Evolutionary conservation across 768 basidiomycete species (phyloP).

Genomic region (Piloderma croceum): DNA sequence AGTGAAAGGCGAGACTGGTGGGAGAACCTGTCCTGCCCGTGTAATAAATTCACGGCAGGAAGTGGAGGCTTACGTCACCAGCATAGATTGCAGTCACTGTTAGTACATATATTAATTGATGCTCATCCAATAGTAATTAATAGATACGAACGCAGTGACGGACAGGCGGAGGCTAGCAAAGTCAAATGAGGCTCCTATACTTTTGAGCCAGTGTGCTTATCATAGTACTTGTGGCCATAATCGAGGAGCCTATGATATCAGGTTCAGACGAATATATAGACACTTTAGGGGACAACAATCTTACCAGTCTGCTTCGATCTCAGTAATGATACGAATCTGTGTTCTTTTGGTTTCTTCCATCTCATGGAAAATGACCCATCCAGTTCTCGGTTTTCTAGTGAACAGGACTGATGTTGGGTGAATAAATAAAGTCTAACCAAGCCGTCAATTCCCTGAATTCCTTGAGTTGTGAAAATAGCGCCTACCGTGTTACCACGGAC

Average conservation of each 20-base stretch:
- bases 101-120: too few species aligned
- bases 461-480: constrained; percentile 2
- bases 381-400: constrained; percentile 82
- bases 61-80: too few species aligned
- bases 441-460: constrained; percentile 7
- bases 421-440: constrained; percentile 67
- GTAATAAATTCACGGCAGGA: too few species aligned
- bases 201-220: constrained; percentile 23
- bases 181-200: constrained; percentile 3
- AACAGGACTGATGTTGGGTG: constrained; percentile 95
- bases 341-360: constrained; percentile 95
- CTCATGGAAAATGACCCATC: constrained; percentile 94
- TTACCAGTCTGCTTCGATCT: constrained; percentile 93
- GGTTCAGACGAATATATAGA: constrained; percentile 8
- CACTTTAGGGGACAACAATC: constrained; percentile 7
- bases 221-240: constrained; percentile 44
- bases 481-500: constrained; percentile 80
- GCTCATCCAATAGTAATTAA: too few species aligned
- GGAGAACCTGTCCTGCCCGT: too few species aligned
- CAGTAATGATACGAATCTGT: constrained; percentile 88
- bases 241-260: constrained; percentile 37
- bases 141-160: too few species aligned
- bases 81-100: too few species aligned
- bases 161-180: too few species aligned
- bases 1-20: too few species aligned